These are phyloP conservation scores for Termitomyces sp. DNA, from an alignment of 768 basidiomycete species.

Conservation along the genomic window DNA sequence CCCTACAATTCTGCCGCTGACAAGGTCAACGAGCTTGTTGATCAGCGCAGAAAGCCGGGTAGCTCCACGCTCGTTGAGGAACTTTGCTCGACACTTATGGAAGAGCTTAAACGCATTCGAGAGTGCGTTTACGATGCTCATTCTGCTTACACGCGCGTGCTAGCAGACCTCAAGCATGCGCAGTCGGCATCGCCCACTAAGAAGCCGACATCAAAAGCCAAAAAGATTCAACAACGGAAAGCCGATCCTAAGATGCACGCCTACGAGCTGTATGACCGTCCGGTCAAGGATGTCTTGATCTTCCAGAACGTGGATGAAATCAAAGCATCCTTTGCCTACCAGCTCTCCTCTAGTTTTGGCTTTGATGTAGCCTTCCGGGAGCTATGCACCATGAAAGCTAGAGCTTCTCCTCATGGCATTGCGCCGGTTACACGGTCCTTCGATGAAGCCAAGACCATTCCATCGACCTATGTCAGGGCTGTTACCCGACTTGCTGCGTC, in stretches of 20 bases:
- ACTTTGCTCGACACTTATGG: conserved; percentile 20
- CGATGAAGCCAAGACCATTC: conserved; percentile 34
- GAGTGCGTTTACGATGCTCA: conserved; percentile 29
- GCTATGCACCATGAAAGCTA: conserved; percentile 54
- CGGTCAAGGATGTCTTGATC: conserved; percentile 20
- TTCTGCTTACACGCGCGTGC: conserved; percentile 14
- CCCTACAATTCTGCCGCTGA: conserved; percentile 30
- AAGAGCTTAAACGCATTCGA: conserved; percentile 36
- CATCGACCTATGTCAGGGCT: conserved; percentile 22
- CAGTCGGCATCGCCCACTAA: conserved; percentile 6
- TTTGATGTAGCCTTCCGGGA: conserved; percentile 50
- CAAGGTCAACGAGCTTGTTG: conserved; percentile 7
- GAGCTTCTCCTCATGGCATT: conserved; percentile 27
- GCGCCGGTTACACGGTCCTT: conserved; percentile 29
- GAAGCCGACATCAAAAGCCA: conserved; percentile 14
- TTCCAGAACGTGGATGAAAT: conserved; percentile 34
- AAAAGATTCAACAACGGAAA: conserved; percentile 15
- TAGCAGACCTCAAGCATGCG: background rate
- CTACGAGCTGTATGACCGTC: conserved; percentile 23
- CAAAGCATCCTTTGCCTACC: conserved; percentile 57
- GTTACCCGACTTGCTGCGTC: conserved; percentile 10
- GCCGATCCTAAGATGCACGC: conserved; percentile 22
- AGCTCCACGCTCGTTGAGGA: conserved; percentile 25
- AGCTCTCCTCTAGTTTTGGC: conserved; percentile 30
- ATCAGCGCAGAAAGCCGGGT: conserved; percentile 2